Evolutionary conservation across 805 yeast species (phyloP), one percentile per base, ranked within the genome.

Genomic region (Wickerhamiella nectarea): DNA sequence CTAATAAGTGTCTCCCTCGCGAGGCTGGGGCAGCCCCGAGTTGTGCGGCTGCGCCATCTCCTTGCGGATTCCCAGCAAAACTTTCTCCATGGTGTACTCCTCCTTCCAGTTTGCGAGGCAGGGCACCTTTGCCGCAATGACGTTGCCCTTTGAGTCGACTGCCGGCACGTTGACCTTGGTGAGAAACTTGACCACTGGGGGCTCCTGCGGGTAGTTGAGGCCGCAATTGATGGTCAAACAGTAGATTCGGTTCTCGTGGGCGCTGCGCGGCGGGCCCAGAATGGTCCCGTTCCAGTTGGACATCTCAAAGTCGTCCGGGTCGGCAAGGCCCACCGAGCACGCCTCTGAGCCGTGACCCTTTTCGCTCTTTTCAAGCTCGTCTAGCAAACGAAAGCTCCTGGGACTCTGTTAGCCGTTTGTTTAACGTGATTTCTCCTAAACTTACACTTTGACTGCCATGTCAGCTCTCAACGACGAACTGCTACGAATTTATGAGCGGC

Each of bases 211-310:
- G 60, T 91, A 91, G 6, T 70, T 66, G 4, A 74, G 76, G 17
- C 86, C 96, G 60, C 96, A 87, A 50, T 75, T 76, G 39, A 91
- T 75, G 43, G 73, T 76, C 45, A 91, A 68, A 28, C 84, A 78
- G 61, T 91, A 91, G 50, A 91, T 91, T 58, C 98, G 72, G 63
- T 91, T 91, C 61, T 87, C 96, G 60, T 89, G 96, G 21, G 74
- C 67, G 40, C 76, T 75, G 56, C 82, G 94, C 28, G 98, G 98
- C 3, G 99, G 98, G 0, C 99, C 99, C 51, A 91, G 68, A 42
- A 91, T 89, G 26, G 99, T 91, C 10, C 96, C 98, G 64, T 87
- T 91, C 99, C 99, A 91, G 55, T 80, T 65, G 9, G 94, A 81
- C 94, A 91, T 84, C 41, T 86, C 68, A 52, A 87, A 83, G 60